Base-by-base conservation (phyloP, 2,329 filamentous ascomycete genomes). In the Exutisphaerella laricina region DNA sequence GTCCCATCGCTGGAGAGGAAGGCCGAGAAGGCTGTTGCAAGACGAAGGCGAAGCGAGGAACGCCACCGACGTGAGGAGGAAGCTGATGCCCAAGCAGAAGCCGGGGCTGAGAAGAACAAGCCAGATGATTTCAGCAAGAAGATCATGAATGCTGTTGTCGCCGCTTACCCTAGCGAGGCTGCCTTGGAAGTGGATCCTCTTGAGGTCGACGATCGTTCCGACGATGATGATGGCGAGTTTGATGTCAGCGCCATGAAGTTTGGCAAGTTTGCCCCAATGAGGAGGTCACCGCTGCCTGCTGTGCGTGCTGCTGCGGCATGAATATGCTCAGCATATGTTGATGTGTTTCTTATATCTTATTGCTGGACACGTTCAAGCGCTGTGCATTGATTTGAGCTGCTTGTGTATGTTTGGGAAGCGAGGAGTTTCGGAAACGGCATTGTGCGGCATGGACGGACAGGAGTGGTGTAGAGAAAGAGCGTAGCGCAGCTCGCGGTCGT, bases 21-120 rank as follows among this genome's bases (percentile, higher is more conserved):
- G 18, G 51, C 53, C 3, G 54, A 54, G 14, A 51, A 55, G 41
- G 51, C 50, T 22, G 49, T 43, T 13, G 53, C 54, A n/a, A 50
- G 56, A 17, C 50, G 45, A 16, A 41, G 50, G 16, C 39, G 48
- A 28, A 53, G 49, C 23, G 57, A 52, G 14, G 57, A 59, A 40
- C 49, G 50, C n/a, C 43, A 45, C 18, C 48, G 47, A 8, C 23
- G 41, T 6, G 49, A 56, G 39, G 33, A 35, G 12, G 46, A 45
- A 23, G 50, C 43, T 8, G 45, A 51, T 33, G 33, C 33, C 9
- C 4, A 35, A 41, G 33, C 33, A 3, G 33, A 37, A 35, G 36
- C 40, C 39, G 16, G 20, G 32, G 13, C 33, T 17, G 30, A 33
- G 23, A 23, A 28, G 26, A 28, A 30, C 18, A 39, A 23, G 31